Base-by-base conservation (phyloP, 1,139 yeast species). In the Yamadazyma triangularis region DNA sequence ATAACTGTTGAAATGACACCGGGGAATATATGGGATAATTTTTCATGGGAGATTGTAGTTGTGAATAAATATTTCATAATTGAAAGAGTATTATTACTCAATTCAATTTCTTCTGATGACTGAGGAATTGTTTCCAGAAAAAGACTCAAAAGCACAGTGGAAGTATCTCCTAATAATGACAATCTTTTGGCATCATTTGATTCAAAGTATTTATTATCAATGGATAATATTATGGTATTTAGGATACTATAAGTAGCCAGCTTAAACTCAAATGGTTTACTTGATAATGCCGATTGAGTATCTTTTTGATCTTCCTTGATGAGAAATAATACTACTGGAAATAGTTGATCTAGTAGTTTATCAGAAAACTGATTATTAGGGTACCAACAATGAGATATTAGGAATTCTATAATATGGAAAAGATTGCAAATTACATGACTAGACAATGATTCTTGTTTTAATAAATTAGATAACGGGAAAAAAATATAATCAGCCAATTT, bases 401-500 rank as follows among this genome's bases (percentile, higher is more conserved):
- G 50, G 31, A 57, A 59, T 2, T 52, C 51, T 4, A 66, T 29
- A 6, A 65, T 53, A 4, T 45, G 41, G 18, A 66, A 44, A 4
- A 65, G 39, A 28, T 53, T 46, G 11, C 39, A 40, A 2, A 48
- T 42, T 3, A 52, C 47, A 1, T 37, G 20, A 18, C 49, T 56
- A 15, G 41, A 42, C 15, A 66, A 44, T 4, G 27, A 28, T 4
- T 54, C 45, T 24, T 53, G 58, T 37, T 61, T 60, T 20, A 67
- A 40, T 23, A 65, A 36, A 25, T 46, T 50, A 2, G 72, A 57
- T 11, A 67, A 33, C 1, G 73, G 73, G 33, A 56, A 64, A 41
- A 67, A 67, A 3, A 67, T 47, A 36, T 67, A 67, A 43, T 67
- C 73, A 0, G 70, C 71, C 13, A 67, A 36, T 16, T 55, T 60